Evolutionary conservation across 1,139 yeast species (phyloP).

Genomic region (Diutina scorzettiae): DNA sequence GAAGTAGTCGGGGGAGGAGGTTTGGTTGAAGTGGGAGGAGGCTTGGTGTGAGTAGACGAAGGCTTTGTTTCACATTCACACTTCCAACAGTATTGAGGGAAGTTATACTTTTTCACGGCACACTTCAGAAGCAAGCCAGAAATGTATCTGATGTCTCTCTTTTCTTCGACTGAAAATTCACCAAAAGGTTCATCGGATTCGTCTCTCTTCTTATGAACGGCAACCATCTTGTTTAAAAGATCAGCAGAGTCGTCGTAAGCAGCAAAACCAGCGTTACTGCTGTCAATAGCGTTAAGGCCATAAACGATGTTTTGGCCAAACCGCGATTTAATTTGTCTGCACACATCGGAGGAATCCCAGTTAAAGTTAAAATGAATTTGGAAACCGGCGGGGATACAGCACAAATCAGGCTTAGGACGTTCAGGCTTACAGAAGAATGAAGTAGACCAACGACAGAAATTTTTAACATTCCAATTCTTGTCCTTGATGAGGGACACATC

Average conservation of each 20-base stretch:
- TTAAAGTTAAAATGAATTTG: background rate
- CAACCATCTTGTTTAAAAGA: background rate
- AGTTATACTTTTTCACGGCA: background rate
- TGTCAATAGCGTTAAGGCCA: background rate
- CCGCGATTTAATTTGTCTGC: slow-evolving; percentile 1
- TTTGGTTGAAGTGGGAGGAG: background rate
- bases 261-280: background rate
- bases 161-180: slow-evolving; percentile 2
- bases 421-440: slow-evolving; percentile 5
- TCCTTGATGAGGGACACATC: background rate
- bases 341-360: slow-evolving; percentile 1
- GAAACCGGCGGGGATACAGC: slow-evolving; percentile 2
- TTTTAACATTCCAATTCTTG: slow-evolving; percentile 1
- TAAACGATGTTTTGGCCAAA: slow-evolving; percentile 1
- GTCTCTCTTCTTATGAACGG: background rate
- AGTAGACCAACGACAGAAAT: background rate
- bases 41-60: background rate
- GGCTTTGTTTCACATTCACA: background rate
- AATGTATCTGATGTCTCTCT: slow-evolving; percentile 2
- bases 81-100: slow-evolving; percentile 5
- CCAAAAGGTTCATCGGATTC: slow-evolving; percentile 1
- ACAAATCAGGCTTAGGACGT: slow-evolving; percentile 1
- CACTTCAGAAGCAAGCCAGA: background rate
- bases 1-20: background rate
- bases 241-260: background rate